Evolutionary conservation across 495 filamentous ascomycete genomes (phyloP).

Genomic region (Annulohypoxylon moriforme): DNA sequence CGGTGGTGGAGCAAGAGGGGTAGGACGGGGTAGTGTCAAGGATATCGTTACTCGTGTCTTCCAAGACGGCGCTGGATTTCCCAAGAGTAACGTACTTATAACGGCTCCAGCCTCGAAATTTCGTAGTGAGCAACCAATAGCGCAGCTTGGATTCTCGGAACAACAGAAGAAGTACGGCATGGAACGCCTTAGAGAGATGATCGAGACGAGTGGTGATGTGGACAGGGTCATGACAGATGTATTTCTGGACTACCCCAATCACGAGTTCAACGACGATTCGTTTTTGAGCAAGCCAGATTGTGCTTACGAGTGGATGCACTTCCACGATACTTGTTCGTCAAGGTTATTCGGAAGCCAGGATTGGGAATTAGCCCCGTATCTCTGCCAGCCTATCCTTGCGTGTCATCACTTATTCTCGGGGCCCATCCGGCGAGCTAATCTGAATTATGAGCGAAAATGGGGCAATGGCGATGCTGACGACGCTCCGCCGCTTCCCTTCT

Average conservation of each 20-base stretch:
- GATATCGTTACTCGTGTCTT: conserved; percentile 90
- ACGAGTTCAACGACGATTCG: conserved; percentile 91
- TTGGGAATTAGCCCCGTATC: conserved; percentile 88
- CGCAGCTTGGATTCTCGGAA: conserved; percentile 74
- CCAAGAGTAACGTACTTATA: conserved; percentile 60
- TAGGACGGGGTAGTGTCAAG: conserved; percentile 80
- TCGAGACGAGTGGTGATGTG: conserved; percentile 88
- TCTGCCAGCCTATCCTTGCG: conserved; percentile 84
- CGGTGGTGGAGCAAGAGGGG: conserved; percentile 78
- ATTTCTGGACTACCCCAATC: conserved; percentile 84
- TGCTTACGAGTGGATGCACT: conserved; percentile 94
- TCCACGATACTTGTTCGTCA: conserved; percentile 84
- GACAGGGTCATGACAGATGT: conserved; percentile 84
- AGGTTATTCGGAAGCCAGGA: conserved; percentile 80
- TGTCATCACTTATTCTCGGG: conserved; percentile 93
- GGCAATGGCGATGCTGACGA: conserved; percentile 59
- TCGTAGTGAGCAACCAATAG: conserved; percentile 59
- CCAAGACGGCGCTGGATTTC: conserved; percentile 85
- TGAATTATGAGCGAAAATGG: conserved; percentile 55
- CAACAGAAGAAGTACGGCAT: conserved; percentile 79
- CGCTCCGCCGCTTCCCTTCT: conserved; percentile 75
- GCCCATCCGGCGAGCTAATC: conserved; percentile 57
- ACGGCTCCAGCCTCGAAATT: conserved; percentile 44
- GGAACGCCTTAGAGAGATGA: conserved; percentile 83
- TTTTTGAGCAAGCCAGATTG: conserved; percentile 86